Evolutionary conservation across 2,329 filamentous ascomycete genomes (phyloP).

Genomic region (Tolypocladium ovalisporum): DNA sequence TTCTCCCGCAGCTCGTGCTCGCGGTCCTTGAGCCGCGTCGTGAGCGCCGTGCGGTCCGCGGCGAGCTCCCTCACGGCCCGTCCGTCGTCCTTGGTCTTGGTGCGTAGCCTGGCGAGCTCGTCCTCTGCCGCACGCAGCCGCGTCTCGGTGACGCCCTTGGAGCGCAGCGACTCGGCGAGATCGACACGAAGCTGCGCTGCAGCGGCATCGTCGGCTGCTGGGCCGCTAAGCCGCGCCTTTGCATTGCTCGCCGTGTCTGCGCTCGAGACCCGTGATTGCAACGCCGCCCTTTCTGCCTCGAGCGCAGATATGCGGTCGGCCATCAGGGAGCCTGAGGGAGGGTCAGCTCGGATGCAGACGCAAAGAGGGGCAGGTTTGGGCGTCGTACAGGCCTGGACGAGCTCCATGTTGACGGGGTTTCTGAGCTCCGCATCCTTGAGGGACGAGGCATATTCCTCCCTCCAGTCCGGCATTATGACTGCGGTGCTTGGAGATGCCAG

Average conservation of each 20-base stretch:
- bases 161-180: constrained; percentile 65
- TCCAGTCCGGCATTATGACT: constrained; percentile 54
- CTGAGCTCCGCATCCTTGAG: constrained; percentile 64
- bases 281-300: constrained; percentile 43
- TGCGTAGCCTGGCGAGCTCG: constrained; percentile 53
- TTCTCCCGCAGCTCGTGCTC: constrained; percentile 82
- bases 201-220: constrained; percentile 17
- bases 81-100: constrained; percentile 47
- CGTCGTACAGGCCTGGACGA: constrained; percentile 68
- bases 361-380: constrained; percentile 2
- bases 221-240: constrained; percentile 4
- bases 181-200: constrained; percentile 51
- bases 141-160: constrained; percentile 56
- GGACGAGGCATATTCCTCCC: constrained; percentile 68
- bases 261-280: constrained; percentile 18
- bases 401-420: constrained; percentile 45
- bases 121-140: constrained; percentile 51
- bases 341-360: constrained; percentile 7
- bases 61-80: constrained; percentile 52
- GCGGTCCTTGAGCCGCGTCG: constrained; percentile 61
- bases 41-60: constrained; percentile 48
- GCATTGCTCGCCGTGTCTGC: constrained; percentile 3
- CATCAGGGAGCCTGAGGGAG: constrained; percentile 46
- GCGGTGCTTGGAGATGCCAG: not conserved
- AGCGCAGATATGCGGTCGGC: constrained; percentile 55